Conservation (phyloP, 495 filamentous ascomycete species). For the Talaromyces adpressus region DNA sequence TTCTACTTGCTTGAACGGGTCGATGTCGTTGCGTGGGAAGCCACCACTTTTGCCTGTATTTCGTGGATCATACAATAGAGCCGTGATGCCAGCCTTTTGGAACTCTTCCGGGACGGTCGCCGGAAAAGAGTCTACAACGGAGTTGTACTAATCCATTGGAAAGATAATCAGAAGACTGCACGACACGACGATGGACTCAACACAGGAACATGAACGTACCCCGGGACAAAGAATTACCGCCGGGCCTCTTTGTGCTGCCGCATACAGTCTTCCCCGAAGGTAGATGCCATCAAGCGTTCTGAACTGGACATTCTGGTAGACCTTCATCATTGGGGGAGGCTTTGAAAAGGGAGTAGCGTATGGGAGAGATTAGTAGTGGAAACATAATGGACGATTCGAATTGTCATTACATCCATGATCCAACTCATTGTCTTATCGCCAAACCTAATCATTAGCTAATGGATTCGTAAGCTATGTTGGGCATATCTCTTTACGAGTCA, state of each 20-base stretch:
- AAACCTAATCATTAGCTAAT: no score
- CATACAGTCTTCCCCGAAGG: conserved; percentile 19
- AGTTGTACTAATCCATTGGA: conserved; percentile 30
- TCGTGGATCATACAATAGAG: conserved; percentile 35
- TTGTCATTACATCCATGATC: no score
- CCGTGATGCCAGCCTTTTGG: conserved; percentile 28
- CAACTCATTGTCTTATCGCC: no score
- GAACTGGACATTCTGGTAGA: conserved; percentile 19
- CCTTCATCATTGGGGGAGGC: no score
- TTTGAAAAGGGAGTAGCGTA: no score
- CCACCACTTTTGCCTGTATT: conserved; percentile 33
- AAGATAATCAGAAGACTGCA: no score
- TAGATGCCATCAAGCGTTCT: conserved; percentile 25
- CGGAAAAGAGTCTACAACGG: conserved; percentile 32
- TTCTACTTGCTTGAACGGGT: conserved; percentile 25
- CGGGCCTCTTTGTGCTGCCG: conserved; percentile 16
- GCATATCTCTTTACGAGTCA: no score
- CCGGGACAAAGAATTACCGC: conserved; percentile 32
- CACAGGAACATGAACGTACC: conserved; percentile 14
- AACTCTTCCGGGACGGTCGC: conserved; percentile 29
- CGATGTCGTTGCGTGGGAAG: conserved; percentile 30
- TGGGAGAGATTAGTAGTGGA: no score
- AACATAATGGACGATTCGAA: no score
- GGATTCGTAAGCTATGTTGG: no score
- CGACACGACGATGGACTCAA: no score